phyloP scores from a whole-genome alignment of 78 protist genomes.

The Dictyostelium capitatum region DNA sequence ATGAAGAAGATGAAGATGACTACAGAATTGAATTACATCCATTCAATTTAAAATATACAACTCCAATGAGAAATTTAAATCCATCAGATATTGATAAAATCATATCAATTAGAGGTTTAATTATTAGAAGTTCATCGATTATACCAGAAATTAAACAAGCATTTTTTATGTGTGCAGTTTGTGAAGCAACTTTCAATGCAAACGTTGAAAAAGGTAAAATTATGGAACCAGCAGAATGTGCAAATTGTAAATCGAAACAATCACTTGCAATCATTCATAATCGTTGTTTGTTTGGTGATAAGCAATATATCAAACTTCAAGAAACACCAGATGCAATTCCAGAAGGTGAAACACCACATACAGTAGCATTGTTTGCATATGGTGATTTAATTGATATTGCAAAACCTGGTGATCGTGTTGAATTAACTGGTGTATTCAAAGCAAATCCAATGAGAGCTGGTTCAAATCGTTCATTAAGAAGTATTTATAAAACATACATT shows the following conservation, averaged over 20 bases:
- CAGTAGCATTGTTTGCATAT: conserved; percentile 90
- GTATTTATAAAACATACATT: conserved; percentile 84
- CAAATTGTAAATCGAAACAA: conserved; percentile 65
- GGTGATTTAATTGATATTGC: conserved; percentile 94
- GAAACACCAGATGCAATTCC: conserved; percentile 96
- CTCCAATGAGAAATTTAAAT: conserved; percentile 90
- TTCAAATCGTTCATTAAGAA: conserved; percentile 49
- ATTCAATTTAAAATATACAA: conserved; percentile 75
- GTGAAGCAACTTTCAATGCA: conserved; percentile 53
- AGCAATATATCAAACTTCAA: conserved; percentile 96
- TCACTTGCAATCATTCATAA: conserved; percentile 94
- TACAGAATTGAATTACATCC: conserved; percentile 64
- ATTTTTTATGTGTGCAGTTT: conserved; percentile 85
- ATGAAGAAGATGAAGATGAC: not conserved
- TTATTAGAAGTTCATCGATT: conserved; percentile 88
- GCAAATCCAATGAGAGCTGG: conserved; percentile 77
- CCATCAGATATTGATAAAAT: conserved; percentile 95
- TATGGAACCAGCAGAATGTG: conserved; percentile 91
- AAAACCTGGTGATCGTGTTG: conserved; percentile 98
- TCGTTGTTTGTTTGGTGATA: conserved; percentile 95
- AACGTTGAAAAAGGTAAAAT: conserved; percentile 81
- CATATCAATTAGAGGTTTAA: conserved; percentile 96
- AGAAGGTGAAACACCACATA: conserved; percentile 98
- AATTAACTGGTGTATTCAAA: conserved; percentile 97
- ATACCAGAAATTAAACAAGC: conserved; percentile 93